phyloP scores from a whole-genome alignment of 192 early-diverging fungal species.

The Backusella parvicylindrica region DNA sequence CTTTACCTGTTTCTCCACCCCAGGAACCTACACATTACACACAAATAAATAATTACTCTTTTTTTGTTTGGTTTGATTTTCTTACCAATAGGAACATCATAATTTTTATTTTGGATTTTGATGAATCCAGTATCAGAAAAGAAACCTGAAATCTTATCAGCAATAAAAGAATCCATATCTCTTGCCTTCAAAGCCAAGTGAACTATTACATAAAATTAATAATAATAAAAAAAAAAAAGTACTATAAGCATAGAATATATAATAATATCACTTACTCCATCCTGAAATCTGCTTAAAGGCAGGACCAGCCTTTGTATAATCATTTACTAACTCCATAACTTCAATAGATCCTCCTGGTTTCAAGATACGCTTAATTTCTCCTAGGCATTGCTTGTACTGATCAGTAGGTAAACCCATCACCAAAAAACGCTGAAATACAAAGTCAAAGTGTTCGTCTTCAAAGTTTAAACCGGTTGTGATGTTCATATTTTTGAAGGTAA shows the following conservation, averaged over 20 bases:
- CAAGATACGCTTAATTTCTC: conserved; percentile 28
- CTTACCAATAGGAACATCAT: conserved; percentile 27
- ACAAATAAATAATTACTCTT: background rate
- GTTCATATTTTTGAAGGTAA: conserved; percentile 21
- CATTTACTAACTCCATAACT: conserved; percentile 24
- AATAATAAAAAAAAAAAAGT: background rate
- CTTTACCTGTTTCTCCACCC: conserved; percentile 20
- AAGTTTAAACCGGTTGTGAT: conserved; percentile 22
- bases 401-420: conserved; percentile 29
- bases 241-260: background rate
- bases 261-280: conserved; percentile 19
- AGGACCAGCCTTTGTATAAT: conserved; percentile 22
- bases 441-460: conserved; percentile 29
- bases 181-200: conserved; percentile 12
- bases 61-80: background rate
- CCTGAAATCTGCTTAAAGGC: conserved; percentile 8
- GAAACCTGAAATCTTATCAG: conserved; percentile 16
- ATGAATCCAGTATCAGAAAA: conserved; percentile 16
- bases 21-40: conserved; percentile 7
- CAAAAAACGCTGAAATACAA: conserved; percentile 37
- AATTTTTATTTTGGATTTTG: conserved; percentile 12
- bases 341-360: conserved; percentile 31
- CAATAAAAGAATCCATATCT: conserved; percentile 28
- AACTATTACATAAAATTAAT: conserved; percentile 8
- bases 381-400: conserved; percentile 12